Evolutionary conservation across 2,329 filamentous ascomycete species (phyloP).

Genomic region (Madurella fahalii): DNA sequence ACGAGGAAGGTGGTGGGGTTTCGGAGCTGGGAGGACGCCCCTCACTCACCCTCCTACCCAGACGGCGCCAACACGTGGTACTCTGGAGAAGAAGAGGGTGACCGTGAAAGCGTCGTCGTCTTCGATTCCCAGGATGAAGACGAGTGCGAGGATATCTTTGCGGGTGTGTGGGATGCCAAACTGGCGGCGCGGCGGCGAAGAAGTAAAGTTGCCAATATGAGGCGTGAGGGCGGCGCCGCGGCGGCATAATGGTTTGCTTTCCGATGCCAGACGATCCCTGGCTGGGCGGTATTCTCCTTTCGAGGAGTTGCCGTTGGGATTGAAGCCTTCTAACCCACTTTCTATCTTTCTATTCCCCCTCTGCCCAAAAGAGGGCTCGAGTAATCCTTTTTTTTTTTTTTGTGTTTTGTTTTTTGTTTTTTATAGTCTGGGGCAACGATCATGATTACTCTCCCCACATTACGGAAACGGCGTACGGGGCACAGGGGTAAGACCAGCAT

Average conservation of each 20-base stretch:
- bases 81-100: conserved; percentile 9
- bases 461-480: not conserved
- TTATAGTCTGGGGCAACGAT: not conserved
- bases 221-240: not conserved
- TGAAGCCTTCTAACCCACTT: no score
- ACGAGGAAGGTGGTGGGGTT: conserved; percentile 52
- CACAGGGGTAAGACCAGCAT: not conserved
- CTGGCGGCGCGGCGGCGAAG: conserved; percentile 45
- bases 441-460: not conserved
- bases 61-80: not conserved
- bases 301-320: no score
- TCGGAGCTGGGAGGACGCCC: conserved; percentile 51
- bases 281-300: no score
- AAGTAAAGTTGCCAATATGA: conserved; percentile 29
- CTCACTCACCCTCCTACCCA: not conserved
- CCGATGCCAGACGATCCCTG: not conserved
- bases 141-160: conserved; percentile 63
- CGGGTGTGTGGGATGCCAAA: conserved; percentile 56
- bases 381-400: conserved; percentile 1
- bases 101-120: conserved; percentile 33
- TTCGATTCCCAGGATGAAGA: conserved; percentile 64
- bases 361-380: no score
- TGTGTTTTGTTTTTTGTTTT: conserved; percentile 5
- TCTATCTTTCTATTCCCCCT: no score
- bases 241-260: not conserved